These are phyloP conservation scores for Aphanomyces euteiches DNA, from an alignment of 352 stramenopile genomes.

Conservation along the genomic window DNA sequence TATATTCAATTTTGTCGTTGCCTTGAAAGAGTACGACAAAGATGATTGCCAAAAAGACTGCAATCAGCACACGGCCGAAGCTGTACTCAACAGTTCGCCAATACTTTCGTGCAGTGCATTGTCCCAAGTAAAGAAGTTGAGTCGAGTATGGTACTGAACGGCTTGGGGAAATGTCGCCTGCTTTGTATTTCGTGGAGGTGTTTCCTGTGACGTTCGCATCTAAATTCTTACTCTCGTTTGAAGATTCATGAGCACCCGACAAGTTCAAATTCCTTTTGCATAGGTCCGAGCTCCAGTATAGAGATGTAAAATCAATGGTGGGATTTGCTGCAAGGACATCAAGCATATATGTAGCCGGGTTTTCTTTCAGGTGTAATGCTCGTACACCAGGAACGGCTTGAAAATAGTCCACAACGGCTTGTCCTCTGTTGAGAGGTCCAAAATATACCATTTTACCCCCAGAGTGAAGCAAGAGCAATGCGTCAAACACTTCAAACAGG, in stretches of 20 bases:
- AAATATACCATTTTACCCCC: constrained; percentile 80
- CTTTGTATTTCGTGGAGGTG: constrained; percentile 1
- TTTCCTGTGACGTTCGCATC: background rate
- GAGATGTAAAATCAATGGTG: background rate
- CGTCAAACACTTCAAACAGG: constrained; percentile 81
- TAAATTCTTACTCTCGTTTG: background rate
- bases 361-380: constrained; percentile 57
- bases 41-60: constrained; percentile 37
- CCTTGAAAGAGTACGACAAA: constrained; percentile 49
- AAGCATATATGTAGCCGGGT: constrained; percentile 88
- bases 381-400: constrained; percentile 57
- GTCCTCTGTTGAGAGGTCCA: constrained; percentile 51
- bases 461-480: constrained; percentile 78
- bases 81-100: constrained; percentile 39
- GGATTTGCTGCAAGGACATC: constrained; percentile 48
- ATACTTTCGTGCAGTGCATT: constrained; percentile 32
- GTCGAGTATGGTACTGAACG: background rate
- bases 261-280: background rate
- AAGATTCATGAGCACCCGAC: too few species aligned
- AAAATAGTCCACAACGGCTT: constrained; percentile 56
- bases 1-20: constrained; percentile 37
- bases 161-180: background rate
- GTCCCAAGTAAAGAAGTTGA: constrained; percentile 17
- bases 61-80: constrained; percentile 35
- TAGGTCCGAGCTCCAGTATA: background rate